Percentiles rank a stretch among this genome's conserved stretches.
Conservation (phyloP, 495 filamentous ascomycete species). For the Lophiotrema nucula region DNA sequence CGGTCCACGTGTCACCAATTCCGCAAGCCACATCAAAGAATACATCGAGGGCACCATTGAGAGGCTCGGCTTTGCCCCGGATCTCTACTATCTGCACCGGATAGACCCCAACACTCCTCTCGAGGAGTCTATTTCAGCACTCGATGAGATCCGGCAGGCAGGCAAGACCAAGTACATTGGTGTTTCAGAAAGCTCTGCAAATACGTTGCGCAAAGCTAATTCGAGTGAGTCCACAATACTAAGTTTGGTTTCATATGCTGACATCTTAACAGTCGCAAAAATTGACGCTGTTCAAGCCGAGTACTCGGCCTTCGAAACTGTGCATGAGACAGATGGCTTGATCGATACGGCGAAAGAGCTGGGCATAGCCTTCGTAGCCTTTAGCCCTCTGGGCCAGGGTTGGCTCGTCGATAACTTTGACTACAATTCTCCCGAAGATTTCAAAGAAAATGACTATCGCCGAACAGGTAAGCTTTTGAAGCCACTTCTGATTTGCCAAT, state of each 20-base stretch:
- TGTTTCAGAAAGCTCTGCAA: slow-evolving; percentile 48
- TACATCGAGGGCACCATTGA: slow-evolving; percentile 56
- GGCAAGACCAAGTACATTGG: slow-evolving; percentile 53
- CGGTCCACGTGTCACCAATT: slow-evolving; percentile 49
- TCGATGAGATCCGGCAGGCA: slow-evolving; percentile 48
- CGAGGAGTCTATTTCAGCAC: slow-evolving; percentile 45
- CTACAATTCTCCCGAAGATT: slow-evolving; percentile 48
- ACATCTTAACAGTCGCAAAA: slow-evolving; percentile 41
- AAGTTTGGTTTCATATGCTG: slow-evolving; percentile 4
- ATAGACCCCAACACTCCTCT: slow-evolving; percentile 44
- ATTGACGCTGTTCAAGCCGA: slow-evolving; percentile 54
- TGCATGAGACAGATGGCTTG: slow-evolving; percentile 45
- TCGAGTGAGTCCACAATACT: slow-evolving; percentile 33
- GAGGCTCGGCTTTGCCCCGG: slow-evolving; percentile 50
- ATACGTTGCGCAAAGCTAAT: slow-evolving; percentile 47
- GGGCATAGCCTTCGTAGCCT: slow-evolving; percentile 47
- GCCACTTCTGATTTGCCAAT: too few relatives aligned
- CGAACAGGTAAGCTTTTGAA: neutral
- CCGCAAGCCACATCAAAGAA: slow-evolving; percentile 50
- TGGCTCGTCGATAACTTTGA: slow-evolving; percentile 37
- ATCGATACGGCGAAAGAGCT: slow-evolving; percentile 47
- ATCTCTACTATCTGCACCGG: slow-evolving; percentile 46
- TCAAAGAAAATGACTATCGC: slow-evolving; percentile 48
- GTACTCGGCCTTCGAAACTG: slow-evolving; percentile 52
- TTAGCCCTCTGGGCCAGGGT: slow-evolving; percentile 49